Conservation (phyloP, 768 basidiomycete species). For the Termitomyces sp. region DNA sequence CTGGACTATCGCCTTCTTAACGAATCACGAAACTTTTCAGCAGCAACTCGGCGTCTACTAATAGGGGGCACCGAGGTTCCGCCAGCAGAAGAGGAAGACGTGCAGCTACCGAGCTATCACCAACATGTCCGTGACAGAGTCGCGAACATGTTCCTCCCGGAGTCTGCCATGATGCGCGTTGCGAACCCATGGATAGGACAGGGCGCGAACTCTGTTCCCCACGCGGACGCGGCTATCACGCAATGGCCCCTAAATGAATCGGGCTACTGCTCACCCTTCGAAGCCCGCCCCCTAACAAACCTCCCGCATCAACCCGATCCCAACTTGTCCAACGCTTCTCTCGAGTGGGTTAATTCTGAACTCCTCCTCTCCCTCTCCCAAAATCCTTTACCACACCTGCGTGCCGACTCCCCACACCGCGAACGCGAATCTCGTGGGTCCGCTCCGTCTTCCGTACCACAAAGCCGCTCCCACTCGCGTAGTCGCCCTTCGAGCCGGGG, state of each 20-base stretch:
- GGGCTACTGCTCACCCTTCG: slow-evolving; percentile 36
- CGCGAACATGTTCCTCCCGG: slow-evolving; percentile 69
- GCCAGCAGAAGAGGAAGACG: slow-evolving; percentile 49
- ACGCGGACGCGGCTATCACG: slow-evolving; percentile 17
- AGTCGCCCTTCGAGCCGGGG: slow-evolving; percentile 7
- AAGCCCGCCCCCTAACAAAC: slow-evolving; percentile 33
- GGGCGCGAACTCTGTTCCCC: slow-evolving; percentile 32
- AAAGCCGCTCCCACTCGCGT: slow-evolving; percentile 21
- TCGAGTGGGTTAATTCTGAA: slow-evolving; percentile 86
- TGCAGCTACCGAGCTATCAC: slow-evolving; percentile 84
- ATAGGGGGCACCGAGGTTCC: slow-evolving; percentile 36
- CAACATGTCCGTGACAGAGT: slow-evolving; percentile 91
- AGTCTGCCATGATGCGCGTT: slow-evolving; percentile 58
- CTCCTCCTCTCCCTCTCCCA: slow-evolving; percentile 63
- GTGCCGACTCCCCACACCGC: slow-evolving; percentile 14
- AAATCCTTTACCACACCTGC: slow-evolving; percentile 27
- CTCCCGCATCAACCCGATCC: slow-evolving; percentile 45
- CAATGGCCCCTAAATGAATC: slow-evolving; percentile 19
- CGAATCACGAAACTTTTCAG: slow-evolving; percentile 71
- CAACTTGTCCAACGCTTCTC: slow-evolving; percentile 36
- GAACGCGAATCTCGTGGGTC: slow-evolving; percentile 4
- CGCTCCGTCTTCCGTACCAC: slow-evolving; percentile 20
- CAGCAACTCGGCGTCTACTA: slow-evolving; percentile 73
- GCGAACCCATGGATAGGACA: slow-evolving; percentile 57
- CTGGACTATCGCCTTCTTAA: slow-evolving; percentile 70